phyloP scores from a whole-genome alignment of 106 monocot genomes.

The Agapanthus africanus region DNA sequence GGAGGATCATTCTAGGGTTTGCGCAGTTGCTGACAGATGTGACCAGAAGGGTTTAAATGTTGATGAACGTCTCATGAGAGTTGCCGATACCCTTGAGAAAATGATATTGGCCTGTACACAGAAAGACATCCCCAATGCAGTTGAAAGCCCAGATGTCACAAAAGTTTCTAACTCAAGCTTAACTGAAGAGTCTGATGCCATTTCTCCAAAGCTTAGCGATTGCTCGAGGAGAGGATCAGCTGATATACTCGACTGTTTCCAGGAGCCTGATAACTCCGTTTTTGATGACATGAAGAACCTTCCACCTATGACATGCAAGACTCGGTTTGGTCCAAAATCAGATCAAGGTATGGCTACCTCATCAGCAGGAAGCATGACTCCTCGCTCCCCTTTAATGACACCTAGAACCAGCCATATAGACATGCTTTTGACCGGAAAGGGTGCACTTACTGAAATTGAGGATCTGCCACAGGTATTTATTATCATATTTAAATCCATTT shows the following conservation, averaged over 20 bases:
- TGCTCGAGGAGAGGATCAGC: slow-evolving; percentile 74
- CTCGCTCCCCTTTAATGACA: slow-evolving; percentile 84
- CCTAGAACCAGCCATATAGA: slow-evolving; percentile 77
- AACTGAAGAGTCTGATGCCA: slow-evolving; percentile 69
- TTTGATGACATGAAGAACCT: slow-evolving; percentile 67
- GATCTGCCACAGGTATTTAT: slow-evolving; percentile 79
- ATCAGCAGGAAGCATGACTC: slow-evolving; percentile 95
- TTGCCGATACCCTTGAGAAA: slow-evolving; percentile 85
- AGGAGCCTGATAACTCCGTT: slow-evolving; percentile 60
- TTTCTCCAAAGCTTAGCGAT: slow-evolving; percentile 85
- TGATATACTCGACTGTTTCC: slow-evolving; percentile 90
- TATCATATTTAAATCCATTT: no score
- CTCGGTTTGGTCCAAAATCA: slow-evolving; percentile 94
- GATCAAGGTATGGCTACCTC: slow-evolving; percentile 94
- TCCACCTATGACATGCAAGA: slow-evolving; percentile 87
- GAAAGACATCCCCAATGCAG: slow-evolving; percentile 46
- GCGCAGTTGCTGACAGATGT: slow-evolving; percentile 86
- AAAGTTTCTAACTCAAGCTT: slow-evolving; percentile 58
- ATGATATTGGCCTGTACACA: slow-evolving; percentile 58
- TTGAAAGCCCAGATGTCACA: slow-evolving; percentile 63
- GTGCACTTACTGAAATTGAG: slow-evolving; percentile 64
- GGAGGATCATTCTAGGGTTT: slow-evolving; percentile 83
- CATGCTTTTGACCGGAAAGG: slow-evolving; percentile 73
- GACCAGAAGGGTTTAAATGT: slow-evolving; percentile 91
- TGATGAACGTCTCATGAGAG: slow-evolving; percentile 75